Conservation (phyloP, 129 eudicot species). For the Sambucus nigra region DNA sequence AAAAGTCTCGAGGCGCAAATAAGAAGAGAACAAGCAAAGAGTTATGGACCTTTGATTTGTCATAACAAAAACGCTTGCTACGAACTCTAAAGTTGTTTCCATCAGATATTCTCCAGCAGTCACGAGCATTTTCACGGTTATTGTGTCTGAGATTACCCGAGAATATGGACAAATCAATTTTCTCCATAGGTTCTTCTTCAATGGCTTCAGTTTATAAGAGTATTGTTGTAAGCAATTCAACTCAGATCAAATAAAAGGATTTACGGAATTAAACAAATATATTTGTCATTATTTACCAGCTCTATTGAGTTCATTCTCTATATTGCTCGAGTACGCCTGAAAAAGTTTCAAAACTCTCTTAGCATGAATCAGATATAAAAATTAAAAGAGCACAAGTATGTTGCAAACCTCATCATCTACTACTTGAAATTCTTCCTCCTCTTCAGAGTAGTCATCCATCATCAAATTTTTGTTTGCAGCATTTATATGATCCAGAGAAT, state of each 20-base stretch:
- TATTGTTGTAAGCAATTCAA: slow-evolving; percentile 8
- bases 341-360: slow-evolving; percentile 14
- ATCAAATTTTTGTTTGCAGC: slow-evolving; percentile 49
- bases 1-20: slow-evolving; percentile 7
- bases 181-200: slow-evolving; percentile 68
- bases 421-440: slow-evolving; percentile 73
- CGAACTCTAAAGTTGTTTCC: slow-evolving; percentile 96
- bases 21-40: slow-evolving; percentile 8
- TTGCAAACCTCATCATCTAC: slow-evolving; percentile 70
- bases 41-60: slow-evolving; percentile 70
- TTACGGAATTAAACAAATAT: neutral
- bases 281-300: slow-evolving; percentile 35
- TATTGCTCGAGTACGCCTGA: slow-evolving; percentile 33
- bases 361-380: slow-evolving; percentile 5
- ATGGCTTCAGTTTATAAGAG: slow-evolving; percentile 36
- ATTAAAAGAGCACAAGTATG: neutral
- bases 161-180: slow-evolving; percentile 73
- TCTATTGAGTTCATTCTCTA: slow-evolving; percentile 48
- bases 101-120: slow-evolving; percentile 87
- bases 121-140: slow-evolving; percentile 68
- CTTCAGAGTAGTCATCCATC: slow-evolving; percentile 96
- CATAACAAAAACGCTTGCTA: slow-evolving; percentile 65
- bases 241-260: neutral
- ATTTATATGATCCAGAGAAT: slow-evolving; percentile 50
- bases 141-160: slow-evolving; percentile 82